Evolutionary conservation across 208 protist genomes (phyloP), one percentile per base, ranked within the genome.

Genomic region (Leptomonas pyrrhocoris): DNA sequence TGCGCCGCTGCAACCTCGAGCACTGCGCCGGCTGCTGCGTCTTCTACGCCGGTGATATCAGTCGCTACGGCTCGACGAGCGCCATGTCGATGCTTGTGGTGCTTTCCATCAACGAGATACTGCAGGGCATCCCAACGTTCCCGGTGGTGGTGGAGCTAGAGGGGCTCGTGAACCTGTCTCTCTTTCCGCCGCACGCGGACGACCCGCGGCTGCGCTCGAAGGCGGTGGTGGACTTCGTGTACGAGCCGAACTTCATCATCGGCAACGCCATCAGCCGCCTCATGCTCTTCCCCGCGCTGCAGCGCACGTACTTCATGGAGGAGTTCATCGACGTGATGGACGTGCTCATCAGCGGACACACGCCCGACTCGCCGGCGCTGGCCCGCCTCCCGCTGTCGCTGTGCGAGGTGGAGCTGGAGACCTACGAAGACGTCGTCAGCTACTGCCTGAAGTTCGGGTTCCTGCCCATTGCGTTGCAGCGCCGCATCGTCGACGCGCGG

Each of bases 181-280:
- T 90, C 16, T 94, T 94, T 53, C 86, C 89, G 7, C 89, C 86
- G 8, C 85, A 88, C 76, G 82, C 81, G 2, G 81, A 90, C 25
- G 85, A 93, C 61, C 38, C 45, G 51, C 77, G 71, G 13, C 69
- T 94, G 56, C 77, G 80, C 63, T 42, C 67, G n/a, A 90, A 88
- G 69, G 86, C 89, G 1, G 79, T 87, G 56, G 49, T 59, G 13
- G 86, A 94, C 77, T 94, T 87, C 64, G 86, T 93, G 19, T 94
- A 91, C 73, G 86, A 93, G 72, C 89, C 89, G 1, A 91, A 92
- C 75, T 95, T 85, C 58, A 77, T 92, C 49, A 89, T 95, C 56
- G 89, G 89, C 48, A 95, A 95, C 59, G 84, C 89, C 18, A 59
- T 95, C 53, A 93, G 86, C 61, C 82, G 89, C 38, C 68, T 83